A percentile compares a stretch with the other conserved stretches of the same genome.
Evolutionary conservation across 2,329 filamentous ascomycete genomes (phyloP).

Genomic region (Fusarium globosum): DNA sequence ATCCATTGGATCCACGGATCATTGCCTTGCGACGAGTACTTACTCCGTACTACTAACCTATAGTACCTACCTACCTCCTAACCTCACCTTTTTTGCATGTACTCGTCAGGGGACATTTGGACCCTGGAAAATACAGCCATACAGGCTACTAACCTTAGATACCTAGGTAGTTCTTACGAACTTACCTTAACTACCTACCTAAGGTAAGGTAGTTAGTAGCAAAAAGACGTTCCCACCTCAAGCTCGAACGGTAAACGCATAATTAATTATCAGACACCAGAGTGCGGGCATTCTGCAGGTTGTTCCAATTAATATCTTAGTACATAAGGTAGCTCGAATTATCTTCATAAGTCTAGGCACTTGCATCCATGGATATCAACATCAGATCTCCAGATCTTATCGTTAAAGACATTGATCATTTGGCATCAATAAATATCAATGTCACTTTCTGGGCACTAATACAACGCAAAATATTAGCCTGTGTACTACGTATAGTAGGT

Average conservation of each 20-base stretch:
- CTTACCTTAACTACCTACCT: too few species aligned
- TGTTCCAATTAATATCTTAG: neutral
- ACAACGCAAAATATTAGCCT: neutral
- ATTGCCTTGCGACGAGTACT: neutral
- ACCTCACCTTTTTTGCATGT: neutral
- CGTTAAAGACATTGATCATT: neutral
- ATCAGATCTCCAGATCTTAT: neutral
- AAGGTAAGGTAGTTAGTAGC: neutral
- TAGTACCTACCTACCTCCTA: neutral
- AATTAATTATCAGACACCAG: conserved; percentile 5
- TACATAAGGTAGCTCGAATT: neutral
- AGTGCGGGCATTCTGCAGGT: neutral
- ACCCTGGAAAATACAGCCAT: conserved; percentile 24
- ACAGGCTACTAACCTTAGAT: too few species aligned
- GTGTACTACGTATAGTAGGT: neutral
- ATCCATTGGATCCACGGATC: neutral
- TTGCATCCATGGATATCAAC: neutral
- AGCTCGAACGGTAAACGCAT: conserved; percentile 5
- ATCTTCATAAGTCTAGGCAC: neutral
- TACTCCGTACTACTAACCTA: neutral
- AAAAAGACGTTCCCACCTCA: neutral
- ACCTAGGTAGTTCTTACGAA: too few species aligned
- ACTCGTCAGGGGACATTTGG: neutral
- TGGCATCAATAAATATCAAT: neutral
- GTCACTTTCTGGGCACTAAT: neutral